These are phyloP conservation scores for Taphrina flavorubra DNA, from an alignment of 1,139 yeast species.

Conservation along the genomic window DNA sequence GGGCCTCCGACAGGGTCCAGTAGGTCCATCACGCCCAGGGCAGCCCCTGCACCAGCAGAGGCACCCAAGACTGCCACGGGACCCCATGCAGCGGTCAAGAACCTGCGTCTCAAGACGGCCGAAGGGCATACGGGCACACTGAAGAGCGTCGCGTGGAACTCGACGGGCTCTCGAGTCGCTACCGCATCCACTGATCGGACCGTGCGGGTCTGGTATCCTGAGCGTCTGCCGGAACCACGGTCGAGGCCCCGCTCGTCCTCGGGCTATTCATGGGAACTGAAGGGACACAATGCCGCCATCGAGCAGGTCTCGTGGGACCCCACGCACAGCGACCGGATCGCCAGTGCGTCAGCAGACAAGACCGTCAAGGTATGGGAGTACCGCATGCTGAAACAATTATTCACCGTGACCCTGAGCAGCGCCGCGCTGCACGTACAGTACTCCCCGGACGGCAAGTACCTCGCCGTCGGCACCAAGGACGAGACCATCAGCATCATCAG, in stretches of 20 bases:
- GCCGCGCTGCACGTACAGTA: slow-evolving; percentile 37
- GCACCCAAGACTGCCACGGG: slow-evolving; percentile 25
- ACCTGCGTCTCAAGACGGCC: slow-evolving; percentile 45
- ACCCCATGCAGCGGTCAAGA: slow-evolving; percentile 33
- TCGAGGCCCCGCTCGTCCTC: slow-evolving; percentile 28
- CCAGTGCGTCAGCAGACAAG: slow-evolving; percentile 45
- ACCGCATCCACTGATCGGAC: slow-evolving; percentile 42
- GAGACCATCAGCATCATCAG: slow-evolving; percentile 42
- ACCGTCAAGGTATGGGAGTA: slow-evolving; percentile 46
- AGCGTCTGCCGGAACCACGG: slow-evolving; percentile 43
- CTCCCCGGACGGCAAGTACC: slow-evolving; percentile 38
- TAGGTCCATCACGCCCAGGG: slow-evolving; percentile 14
- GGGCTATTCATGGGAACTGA: slow-evolving; percentile 44
- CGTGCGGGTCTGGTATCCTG: slow-evolving; percentile 47
- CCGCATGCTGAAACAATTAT: slow-evolving; percentile 38
- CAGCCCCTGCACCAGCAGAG: slow-evolving; percentile 3
- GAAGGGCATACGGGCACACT: slow-evolving; percentile 53
- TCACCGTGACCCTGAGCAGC: slow-evolving; percentile 19
- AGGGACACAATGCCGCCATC: slow-evolving; percentile 42
- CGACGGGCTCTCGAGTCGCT: slow-evolving; percentile 46
- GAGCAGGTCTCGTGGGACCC: slow-evolving; percentile 47
- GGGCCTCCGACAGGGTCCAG: not conserved
- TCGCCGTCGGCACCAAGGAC: slow-evolving; percentile 40
- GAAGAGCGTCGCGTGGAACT: slow-evolving; percentile 46
- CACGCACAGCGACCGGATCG: slow-evolving; percentile 45